Conservation (phyloP, 192 early-diverging fungal species). For the Coemansia sp. region DNA sequence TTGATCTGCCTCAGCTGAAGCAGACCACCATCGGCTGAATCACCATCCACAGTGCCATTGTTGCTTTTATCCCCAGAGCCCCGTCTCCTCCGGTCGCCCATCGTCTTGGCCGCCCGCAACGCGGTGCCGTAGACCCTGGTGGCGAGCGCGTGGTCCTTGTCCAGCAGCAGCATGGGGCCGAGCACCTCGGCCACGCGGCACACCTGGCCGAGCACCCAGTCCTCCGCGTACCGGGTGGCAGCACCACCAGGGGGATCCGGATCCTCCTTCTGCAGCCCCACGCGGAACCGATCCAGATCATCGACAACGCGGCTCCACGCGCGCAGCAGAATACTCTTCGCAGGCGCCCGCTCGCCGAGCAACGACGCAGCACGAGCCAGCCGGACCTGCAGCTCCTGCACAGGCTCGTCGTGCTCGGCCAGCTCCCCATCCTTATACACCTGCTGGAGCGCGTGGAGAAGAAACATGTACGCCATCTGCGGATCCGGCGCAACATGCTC, state of each 20-base stretch:
- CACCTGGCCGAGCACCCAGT: slow-evolving; percentile 17
- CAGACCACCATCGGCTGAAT: slow-evolving; percentile 3
- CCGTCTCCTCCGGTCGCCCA: background rate
- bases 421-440: slow-evolving; percentile 32
- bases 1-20: slow-evolving; percentile 22
- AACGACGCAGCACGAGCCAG: slow-evolving; percentile 31
- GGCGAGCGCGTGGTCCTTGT: background rate
- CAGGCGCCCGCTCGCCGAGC: slow-evolving; percentile 35
- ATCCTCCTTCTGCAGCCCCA: background rate
- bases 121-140: slow-evolving; percentile 28
- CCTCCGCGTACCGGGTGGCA: background rate
- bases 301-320: slow-evolving; percentile 24
- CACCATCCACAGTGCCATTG: background rate
- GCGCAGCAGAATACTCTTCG: slow-evolving; percentile 20
- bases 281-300: background rate
- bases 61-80: background rate
- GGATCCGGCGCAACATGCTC: slow-evolving; percentile 48
- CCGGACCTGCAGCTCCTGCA: slow-evolving; percentile 41
- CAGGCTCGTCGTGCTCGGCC: slow-evolving; percentile 20
- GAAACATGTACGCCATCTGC: slow-evolving; percentile 39
- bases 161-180: slow-evolving; percentile 24
- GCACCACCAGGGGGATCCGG: no score
- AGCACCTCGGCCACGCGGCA: slow-evolving; percentile 22
- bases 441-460: slow-evolving; percentile 39
- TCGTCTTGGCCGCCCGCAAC: slow-evolving; percentile 22